Evolutionary conservation across 2,329 filamentous ascomycete species (phyloP), one percentile per base, ranked within the genome.

Genomic region (Fusarium sp.): DNA sequence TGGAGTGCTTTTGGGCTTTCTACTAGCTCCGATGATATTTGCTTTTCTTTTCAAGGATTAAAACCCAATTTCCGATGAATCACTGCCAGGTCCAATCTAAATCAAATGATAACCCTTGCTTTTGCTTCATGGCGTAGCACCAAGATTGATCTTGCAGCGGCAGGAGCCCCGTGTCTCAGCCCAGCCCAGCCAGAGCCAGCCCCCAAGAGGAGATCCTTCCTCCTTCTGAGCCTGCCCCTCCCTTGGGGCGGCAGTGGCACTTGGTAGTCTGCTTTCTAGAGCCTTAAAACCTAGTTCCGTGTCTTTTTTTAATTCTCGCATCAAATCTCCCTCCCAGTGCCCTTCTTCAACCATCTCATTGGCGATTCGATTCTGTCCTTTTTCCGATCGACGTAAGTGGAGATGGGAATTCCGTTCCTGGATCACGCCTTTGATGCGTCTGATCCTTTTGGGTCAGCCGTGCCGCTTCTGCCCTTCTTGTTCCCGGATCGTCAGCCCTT

Each of bases 341-440:
- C 23, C 24, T 19, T 15, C n/a, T 17, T 10, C 34, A 36, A 36
- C 7, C 17, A 2, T 36, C 34, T 14, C n/a, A 52, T 34, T 44
- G 23, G 38, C 23, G 11, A 20, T 30, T 42, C 23, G 11, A 20
- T 30, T 42, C 14, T 20, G 4, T 21, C 7, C n/a, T 34, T 21
- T 30, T 42, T 14, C 32, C 32, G 42, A 44, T 51, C 20, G 19
- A 23, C 17, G 47, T 17, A 10, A 49, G 50, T 43, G 32, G 50
- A 67, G 23, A 59, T 65, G 56, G 63, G 56, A 12, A 36, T 71
- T 46, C 65, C 65, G 7, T 50, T 60, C 32, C 55, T 67, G 52
- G 55, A 62, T 32, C 34, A 55, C 20, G 39, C 53, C 30, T 71
- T 71, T 42, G 38, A 71, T 44, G 24, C 44, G 26, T 24, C 62